Base-by-base conservation (phyloP, 257 asterid species). In the Nicotiana obtusifolia region DNA sequence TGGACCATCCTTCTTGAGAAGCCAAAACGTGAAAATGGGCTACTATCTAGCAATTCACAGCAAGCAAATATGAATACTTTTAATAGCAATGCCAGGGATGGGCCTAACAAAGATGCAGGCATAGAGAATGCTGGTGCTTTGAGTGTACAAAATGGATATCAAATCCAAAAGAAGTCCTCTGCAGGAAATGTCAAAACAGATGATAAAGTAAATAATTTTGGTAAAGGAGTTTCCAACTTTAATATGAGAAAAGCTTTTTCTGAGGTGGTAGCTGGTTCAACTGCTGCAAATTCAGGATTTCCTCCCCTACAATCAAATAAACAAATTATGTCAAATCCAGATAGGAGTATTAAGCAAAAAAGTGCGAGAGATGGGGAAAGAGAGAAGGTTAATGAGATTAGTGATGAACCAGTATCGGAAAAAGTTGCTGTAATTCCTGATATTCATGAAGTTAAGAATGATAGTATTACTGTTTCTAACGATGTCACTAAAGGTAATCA, bases 211-310 rank as follows among this genome's bases (percentile, higher is more conserved):
- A 53, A 81, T 54, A 83, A 52, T 84, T 64, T 85, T 54, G 89
- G 90, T 64, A 80, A 85, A 87, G 92, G 88, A 62, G 80, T 85
- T 65, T 83, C 91, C 81, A 92, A 87, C 69, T 84, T 91, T 84
- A 84, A 86, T 26, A 89, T 91, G 95, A 89, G 90, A 85, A 95
- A 95, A 82, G 95, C 95, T 9, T 95, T 95, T 85, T 91, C 98
- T 54, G 99, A 95, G 89, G 99, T 95, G 76, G 99, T 95, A 86
- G 96, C 99, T 24, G 99, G 98, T 78, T 85, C 92, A 16, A 84
- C 92, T 54, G 87, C 93, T 85, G 82, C 90, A 61, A 82, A 85
- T 85, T 88, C 97, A 35, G 94, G 86, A 30, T 93, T 93, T 82
- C 99, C 98, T 73, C 97, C 98, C 15, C 98, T 95, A 47, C 87